A percentile compares a stretch with the other conserved stretches of the same genome.
phyloP scores from a whole-genome alignment of 1,284 basidiomycete genomes.

The Phylloporus sp. region DNA sequence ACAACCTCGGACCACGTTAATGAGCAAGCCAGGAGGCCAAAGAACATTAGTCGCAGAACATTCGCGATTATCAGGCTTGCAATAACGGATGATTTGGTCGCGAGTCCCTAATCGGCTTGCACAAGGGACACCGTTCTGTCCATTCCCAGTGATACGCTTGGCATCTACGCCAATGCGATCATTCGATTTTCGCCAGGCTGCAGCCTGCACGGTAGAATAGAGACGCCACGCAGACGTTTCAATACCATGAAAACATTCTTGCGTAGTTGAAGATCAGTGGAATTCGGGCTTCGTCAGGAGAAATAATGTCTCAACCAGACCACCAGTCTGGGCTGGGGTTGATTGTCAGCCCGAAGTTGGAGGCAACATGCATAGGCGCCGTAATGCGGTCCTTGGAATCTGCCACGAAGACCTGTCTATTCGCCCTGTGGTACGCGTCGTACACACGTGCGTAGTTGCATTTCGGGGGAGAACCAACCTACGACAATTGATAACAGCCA shows the following conservation, averaged over 20 bases:
- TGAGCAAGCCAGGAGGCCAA: conserved; percentile 40
- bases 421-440: conserved; percentile 42
- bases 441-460: conserved; percentile 45
- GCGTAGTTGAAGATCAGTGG: conserved; percentile 44
- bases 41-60: conserved; percentile 12
- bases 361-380: conserved; percentile 3
- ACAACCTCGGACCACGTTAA: conserved; percentile 44
- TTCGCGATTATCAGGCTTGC: conserved; percentile 14
- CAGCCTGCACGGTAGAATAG: conserved; percentile 30
- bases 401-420: conserved; percentile 25
- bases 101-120: conserved; percentile 35
- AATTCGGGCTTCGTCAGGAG: conserved; percentile 30
- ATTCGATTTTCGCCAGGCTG: conserved; percentile 21
- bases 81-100: conserved; percentile 40
- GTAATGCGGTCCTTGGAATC: conserved; percentile 5
- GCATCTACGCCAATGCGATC: conserved; percentile 12
- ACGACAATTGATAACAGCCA: conserved; percentile 52
- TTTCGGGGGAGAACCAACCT: conserved; percentile 52
- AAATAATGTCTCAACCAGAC: conserved; percentile 9
- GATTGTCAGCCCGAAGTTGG: conserved; percentile 31
- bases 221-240: conserved; percentile 23
- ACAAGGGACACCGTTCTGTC: background rate
- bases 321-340: conserved; percentile 17
- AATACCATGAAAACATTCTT: conserved; percentile 36
- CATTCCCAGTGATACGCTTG: background rate